phyloP scores from a whole-genome alignment of 768 basidiomycete genomes.

The Russula lepida region DNA sequence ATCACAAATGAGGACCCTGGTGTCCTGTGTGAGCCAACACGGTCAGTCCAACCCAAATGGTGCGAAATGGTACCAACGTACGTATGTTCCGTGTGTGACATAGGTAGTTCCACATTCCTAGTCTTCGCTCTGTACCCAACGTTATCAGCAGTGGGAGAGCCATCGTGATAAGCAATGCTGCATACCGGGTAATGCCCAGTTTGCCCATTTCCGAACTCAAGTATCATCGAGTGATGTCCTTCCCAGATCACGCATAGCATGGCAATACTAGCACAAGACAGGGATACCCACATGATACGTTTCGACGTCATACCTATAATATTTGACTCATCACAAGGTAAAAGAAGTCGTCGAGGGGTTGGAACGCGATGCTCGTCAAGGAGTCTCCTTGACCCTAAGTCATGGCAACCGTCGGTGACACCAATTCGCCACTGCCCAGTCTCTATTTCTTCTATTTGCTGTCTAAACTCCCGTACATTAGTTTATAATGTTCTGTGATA shows the following conservation, averaged over 20 bases:
- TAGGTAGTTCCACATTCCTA: not conserved
- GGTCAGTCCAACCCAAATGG: not conserved
- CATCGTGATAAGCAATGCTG: not conserved
- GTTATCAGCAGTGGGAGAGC: not conserved
- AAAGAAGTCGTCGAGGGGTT: not conserved
- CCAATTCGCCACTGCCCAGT: not conserved
- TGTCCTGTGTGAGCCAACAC: not conserved
- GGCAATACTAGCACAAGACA: not conserved
- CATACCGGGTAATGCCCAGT: not conserved
- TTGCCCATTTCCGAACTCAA: not conserved
- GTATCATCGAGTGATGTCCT: not conserved
- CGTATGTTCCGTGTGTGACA: not conserved
- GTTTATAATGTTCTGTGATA: not conserved
- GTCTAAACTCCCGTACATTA: not conserved
- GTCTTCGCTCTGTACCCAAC: not conserved
- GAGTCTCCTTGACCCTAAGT: not conserved
- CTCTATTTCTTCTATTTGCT: not conserved
- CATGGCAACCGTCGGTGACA: not conserved
- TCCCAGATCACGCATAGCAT: not conserved
- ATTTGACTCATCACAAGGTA: not conserved
- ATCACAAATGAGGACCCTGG: not conserved
- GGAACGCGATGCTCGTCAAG: not conserved
- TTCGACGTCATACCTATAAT: not conserved
- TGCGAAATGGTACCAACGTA: not conserved
- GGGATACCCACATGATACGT: not conserved